Percentiles rank a stretch among this genome's conserved stretches.
These are phyloP conservation scores for Arabidopsis lyrata DNA, from an alignment of 441 rosid genomes.

Conservation along the genomic window DNA sequence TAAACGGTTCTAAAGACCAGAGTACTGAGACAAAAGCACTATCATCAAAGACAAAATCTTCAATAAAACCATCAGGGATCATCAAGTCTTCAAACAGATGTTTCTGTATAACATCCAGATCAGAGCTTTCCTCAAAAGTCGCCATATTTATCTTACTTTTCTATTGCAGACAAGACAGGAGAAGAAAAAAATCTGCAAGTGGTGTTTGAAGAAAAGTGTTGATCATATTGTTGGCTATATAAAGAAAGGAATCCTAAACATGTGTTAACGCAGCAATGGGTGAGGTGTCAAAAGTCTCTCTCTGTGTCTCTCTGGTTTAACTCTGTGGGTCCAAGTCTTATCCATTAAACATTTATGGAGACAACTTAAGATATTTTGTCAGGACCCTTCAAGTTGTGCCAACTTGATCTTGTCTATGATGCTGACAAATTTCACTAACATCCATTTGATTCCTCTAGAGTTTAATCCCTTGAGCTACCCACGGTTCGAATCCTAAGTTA, in stretches of 20 bases:
- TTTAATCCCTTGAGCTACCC: no score
- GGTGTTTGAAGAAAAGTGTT: conserved; percentile 20
- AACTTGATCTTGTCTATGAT: conserved; percentile 37
- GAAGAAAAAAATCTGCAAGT: conserved; percentile 20
- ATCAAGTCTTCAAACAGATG: conserved; percentile 65
- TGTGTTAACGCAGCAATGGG: conserved; percentile 35
- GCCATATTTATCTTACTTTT: conserved; percentile 43
- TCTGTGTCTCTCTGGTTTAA: conserved; percentile 19
- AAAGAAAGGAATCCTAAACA: conserved; percentile 35
- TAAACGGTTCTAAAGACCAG: conserved; percentile 46
- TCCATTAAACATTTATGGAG: conserved; percentile 42
- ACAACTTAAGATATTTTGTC: conserved; percentile 43
- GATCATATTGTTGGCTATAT: conserved; percentile 21
- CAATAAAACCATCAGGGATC: conserved; percentile 52
- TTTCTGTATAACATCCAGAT: conserved; percentile 54
- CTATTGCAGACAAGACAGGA: conserved; percentile 29
- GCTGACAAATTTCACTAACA: conserved; percentile 24
- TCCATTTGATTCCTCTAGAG: conserved; percentile 31
- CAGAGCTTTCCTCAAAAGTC: conserved; percentile 47
- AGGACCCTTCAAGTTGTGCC: conserved; percentile 42
- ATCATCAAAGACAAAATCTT: conserved; percentile 49
- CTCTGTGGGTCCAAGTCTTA: conserved; percentile 37
- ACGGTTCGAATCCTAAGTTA: conserved; percentile 7
- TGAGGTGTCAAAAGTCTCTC: conserved; percentile 34
- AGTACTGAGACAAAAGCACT: conserved; percentile 44